Evolutionary conservation across 768 basidiomycete species (phyloP), one percentile per base, ranked within the genome.

Genomic region (Chlorophyllum brunneum): DNA sequence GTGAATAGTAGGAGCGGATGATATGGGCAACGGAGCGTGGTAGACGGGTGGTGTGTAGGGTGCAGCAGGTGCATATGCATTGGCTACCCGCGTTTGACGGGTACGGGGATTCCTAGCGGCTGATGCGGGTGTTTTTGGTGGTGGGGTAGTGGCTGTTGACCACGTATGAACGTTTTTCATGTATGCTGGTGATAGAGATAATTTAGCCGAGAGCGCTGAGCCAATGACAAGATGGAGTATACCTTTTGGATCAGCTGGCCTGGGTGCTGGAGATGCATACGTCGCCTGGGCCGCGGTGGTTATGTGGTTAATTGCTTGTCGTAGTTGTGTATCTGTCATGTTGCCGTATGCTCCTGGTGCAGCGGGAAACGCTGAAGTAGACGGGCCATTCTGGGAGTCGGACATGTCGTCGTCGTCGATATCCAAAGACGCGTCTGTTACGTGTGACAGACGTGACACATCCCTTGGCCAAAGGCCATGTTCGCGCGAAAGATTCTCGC

Each of bases 91-190:
- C 70, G 69, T 54, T 71, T 77, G 30, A 72, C 67, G 55, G 74
- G 73, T 36, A 74, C 69, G 3, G 69, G 58, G 39, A 40, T 52
- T 38, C 61, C 57, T 53, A 13, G 42, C 42, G 16, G 64, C 65
- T 3, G 69, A 59, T 30, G 65, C 62, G 16, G 74, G 59, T 20
- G 59, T 64, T 64, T 70, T 72, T 26, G 79, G 79, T 4, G 77
- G 72, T 0, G 83, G 81, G 0, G 82, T 78, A 8, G 78, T 69
- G 0, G 84, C 69, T 4, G 76, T 73, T 3, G 85, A 83, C 86
- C 86, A 88, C 20, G 79, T 81, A 27, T 83, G 78, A 13, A 88
- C 70, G 58, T 88, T 88, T 74, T 82, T 85, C 54, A 80, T 71
- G 61, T 88, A 88, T 2, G 62, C 61, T 59, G 30, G n/a, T 29